phyloP scores from a whole-genome alignment of 139 green algal genomes.

The Haematococcus lacustris region DNA sequence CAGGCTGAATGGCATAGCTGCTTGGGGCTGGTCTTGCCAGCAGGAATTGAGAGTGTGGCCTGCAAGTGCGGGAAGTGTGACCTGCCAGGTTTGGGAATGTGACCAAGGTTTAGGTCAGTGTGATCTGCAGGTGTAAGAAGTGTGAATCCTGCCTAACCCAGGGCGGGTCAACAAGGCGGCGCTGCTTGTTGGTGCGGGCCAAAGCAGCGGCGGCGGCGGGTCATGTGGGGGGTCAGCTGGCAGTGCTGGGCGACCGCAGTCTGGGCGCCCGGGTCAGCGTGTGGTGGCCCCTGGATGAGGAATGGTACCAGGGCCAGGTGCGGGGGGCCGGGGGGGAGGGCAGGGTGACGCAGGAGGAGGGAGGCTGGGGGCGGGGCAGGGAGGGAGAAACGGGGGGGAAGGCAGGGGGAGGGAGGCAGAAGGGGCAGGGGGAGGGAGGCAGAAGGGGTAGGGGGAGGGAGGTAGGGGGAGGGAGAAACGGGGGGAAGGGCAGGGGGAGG shows the following conservation, averaged over 20 bases:
- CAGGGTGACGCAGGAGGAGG: constrained; percentile 14
- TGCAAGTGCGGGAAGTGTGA: constrained; percentile 28
- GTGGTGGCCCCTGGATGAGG: constrained; percentile 51
- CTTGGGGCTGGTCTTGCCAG: too few relatives aligned
- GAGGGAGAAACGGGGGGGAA: background rate
- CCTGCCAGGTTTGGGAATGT: too few relatives aligned
- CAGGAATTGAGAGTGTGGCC: too few relatives aligned
- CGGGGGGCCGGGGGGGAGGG: constrained; percentile 43
- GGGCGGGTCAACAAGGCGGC: too few relatives aligned
- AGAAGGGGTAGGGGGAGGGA: background rate
- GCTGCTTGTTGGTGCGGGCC: constrained; percentile 66
- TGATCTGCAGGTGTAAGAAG: too few relatives aligned
- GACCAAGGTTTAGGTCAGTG: too few relatives aligned
- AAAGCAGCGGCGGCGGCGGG: constrained; percentile 55
- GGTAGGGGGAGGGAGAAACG: background rate
- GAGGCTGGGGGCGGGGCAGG: too few relatives aligned
- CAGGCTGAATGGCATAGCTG: too few relatives aligned
- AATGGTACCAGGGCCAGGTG: constrained; percentile 40
- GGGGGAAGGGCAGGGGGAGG: background rate
- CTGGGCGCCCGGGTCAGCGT: constrained; percentile 40
- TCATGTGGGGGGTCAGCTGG: constrained; percentile 47
- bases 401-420: background rate
- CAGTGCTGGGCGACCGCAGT: constrained; percentile 54
- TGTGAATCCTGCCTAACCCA: too few relatives aligned
- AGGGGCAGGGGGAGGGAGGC: background rate